Percentiles rank a stretch among this genome's conserved stretches.
Evolutionary conservation across 2,329 filamentous ascomycete species (phyloP).

Genomic region (Tolypocladium endophyticum): DNA sequence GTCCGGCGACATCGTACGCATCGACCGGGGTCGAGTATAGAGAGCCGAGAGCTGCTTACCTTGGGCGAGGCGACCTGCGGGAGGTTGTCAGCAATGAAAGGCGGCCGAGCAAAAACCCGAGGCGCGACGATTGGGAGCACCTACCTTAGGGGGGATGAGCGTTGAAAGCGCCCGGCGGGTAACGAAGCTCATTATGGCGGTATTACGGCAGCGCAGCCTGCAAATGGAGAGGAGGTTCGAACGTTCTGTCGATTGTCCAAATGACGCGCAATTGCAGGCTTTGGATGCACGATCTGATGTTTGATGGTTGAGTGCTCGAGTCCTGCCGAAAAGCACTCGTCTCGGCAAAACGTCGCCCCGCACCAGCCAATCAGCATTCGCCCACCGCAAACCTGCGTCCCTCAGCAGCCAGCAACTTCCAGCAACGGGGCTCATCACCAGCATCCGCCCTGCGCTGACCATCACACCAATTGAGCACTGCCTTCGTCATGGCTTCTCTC

Average conservation of each 20-base stretch:
- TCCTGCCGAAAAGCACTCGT: conserved; percentile 40
- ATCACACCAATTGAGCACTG: conserved; percentile 16
- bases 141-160: conserved; percentile 97
- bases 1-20: neutral
- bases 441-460: conserved; percentile 18
- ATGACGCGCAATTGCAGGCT: conserved; percentile 24
- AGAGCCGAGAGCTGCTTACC: conserved; percentile 35
- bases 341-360: conserved; percentile 33
- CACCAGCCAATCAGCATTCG: conserved; percentile 28
- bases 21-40: neutral
- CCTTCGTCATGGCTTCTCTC: conserved; percentile 52
- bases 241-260: conserved; percentile 20
- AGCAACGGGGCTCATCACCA: neutral
- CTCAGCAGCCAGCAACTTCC: conserved; percentile 5
- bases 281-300: conserved; percentile 13
- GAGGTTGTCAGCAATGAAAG: conserved; percentile 24
- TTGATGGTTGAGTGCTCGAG: conserved; percentile 10
- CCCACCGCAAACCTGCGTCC: conserved; percentile 11
- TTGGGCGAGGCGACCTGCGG: conserved; percentile 69
- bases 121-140: conserved; percentile 11
- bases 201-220: conserved; percentile 9
- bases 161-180: conserved; percentile 88
- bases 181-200: conserved; percentile 80
- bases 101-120: conserved; percentile 12
- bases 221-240: conserved; percentile 14